These are phyloP conservation scores for Erysiphe pulchra DNA, from an alignment of 2,329 filamentous ascomycete species.

Conservation along the genomic window DNA sequence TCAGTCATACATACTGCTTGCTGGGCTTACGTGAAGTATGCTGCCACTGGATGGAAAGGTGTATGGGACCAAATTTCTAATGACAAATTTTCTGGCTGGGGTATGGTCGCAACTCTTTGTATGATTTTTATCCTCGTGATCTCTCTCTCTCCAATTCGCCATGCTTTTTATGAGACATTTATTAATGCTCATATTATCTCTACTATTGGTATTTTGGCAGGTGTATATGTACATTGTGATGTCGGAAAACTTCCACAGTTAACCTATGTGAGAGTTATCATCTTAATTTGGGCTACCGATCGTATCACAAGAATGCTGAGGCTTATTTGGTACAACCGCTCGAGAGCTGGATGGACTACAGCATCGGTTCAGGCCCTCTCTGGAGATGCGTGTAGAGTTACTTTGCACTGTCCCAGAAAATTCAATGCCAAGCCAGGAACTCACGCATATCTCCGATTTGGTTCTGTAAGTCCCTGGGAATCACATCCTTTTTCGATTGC, in stretches of 20 bases:
- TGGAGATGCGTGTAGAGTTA: slow-evolving; percentile 44
- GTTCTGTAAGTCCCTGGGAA: slow-evolving; percentile 38
- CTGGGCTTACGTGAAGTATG: slow-evolving; percentile 49
- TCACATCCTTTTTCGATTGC: slow-evolving; percentile 58
- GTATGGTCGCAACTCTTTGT: slow-evolving; percentile 31
- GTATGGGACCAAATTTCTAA: slow-evolving; percentile 26
- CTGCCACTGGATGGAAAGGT: slow-evolving; percentile 34
- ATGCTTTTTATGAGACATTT: slow-evolving; percentile 95
- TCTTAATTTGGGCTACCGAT: slow-evolving; percentile 57
- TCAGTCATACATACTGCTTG: slow-evolving; percentile 41
- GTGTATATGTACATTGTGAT: slow-evolving; percentile 56
- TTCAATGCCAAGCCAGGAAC: slow-evolving; percentile 42
- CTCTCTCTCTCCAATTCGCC: slow-evolving; percentile 56
- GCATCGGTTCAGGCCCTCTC: slow-evolving; percentile 42
- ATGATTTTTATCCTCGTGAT: slow-evolving; percentile 42
- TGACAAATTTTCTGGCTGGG: slow-evolving; percentile 37
- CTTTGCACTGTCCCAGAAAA: slow-evolving; percentile 40
- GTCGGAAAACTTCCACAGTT: slow-evolving; percentile 39
- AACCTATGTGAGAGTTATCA: slow-evolving; percentile 46
- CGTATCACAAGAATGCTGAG: slow-evolving; percentile 35
- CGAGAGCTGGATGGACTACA: slow-evolving; percentile 25
- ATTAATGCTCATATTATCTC: slow-evolving; percentile 63
- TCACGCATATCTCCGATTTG: slow-evolving; percentile 51
- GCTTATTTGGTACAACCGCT: slow-evolving; percentile 38
- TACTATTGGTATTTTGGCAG: slow-evolving; percentile 38